Percentiles rank a stretch among this genome's conserved stretches.
Conservation (phyloP, 768 basidiomycete genomes). For the Tubosaeta brunneosetosa region DNA sequence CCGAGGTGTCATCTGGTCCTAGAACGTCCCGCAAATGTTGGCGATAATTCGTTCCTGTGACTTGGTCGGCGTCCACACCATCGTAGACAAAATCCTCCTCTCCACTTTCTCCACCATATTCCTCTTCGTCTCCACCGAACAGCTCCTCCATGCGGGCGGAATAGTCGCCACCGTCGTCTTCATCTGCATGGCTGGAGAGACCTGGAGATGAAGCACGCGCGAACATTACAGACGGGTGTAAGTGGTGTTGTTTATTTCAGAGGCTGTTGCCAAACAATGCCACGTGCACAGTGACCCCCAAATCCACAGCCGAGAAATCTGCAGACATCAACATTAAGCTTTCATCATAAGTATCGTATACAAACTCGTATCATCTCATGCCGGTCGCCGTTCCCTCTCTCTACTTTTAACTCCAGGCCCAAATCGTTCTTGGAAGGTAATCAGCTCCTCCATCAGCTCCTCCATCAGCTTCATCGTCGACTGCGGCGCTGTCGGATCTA, state of each 20-base stretch:
- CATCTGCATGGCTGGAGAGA: constrained; percentile 16
- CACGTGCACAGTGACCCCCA: constrained; percentile 10
- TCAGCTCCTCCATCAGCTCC: constrained; percentile 85
- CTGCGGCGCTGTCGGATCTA: constrained; percentile 16
- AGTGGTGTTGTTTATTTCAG: constrained; percentile 21
- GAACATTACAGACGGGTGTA: constrained; percentile 5
- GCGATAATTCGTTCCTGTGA: constrained; percentile 50
- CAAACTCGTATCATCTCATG: constrained; percentile 22
- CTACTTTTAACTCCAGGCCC: constrained; percentile 52
- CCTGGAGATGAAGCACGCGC: constrained; percentile 7
- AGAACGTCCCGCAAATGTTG: constrained; percentile 71
- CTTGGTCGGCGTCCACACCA: constrained; percentile 55
- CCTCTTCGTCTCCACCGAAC: constrained; percentile 40
- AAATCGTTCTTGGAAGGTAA: constrained; percentile 83
- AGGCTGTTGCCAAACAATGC: constrained; percentile 27
- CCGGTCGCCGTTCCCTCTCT: constrained; percentile 49
- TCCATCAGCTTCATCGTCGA: constrained; percentile 83
- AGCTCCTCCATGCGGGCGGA: constrained; percentile 24
- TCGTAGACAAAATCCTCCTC: constrained; percentile 69
- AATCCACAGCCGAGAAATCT: constrained; percentile 10
- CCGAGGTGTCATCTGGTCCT: constrained; percentile 55
- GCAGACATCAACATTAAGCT: constrained; percentile 11
- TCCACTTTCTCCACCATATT: constrained; percentile 39
- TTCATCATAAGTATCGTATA: constrained; percentile 1
- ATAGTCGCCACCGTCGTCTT: constrained; percentile 24